phyloP scores from a whole-genome alignment of 2,329 filamentous ascomycete species.

The Alternaria triticimaculans region DNA sequence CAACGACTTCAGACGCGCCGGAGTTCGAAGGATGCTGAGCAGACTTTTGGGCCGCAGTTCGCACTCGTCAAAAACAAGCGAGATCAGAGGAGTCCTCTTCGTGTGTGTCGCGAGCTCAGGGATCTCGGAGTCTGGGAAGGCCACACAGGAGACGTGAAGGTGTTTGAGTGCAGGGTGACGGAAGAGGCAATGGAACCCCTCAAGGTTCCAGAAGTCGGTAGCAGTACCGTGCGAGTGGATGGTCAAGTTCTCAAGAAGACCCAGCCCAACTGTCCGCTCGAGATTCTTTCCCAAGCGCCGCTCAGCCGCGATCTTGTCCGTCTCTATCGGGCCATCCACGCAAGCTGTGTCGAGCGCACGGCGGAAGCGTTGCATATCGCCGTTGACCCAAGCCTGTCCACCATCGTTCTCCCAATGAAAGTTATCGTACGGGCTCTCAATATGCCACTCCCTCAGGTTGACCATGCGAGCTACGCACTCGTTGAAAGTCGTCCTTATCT shows the following conservation, averaged over 20 bases:
- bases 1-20: slow-evolving; percentile 38
- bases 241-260: slow-evolving; percentile 37
- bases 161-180: slow-evolving; percentile 42
- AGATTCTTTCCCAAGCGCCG: slow-evolving; percentile 15
- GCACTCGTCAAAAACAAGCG: slow-evolving; percentile 47
- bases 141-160: slow-evolving; percentile 43
- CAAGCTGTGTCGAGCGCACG: slow-evolving; percentile 35
- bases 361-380: slow-evolving; percentile 44
- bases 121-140: slow-evolving; percentile 24
- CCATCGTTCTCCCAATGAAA: slow-evolving; percentile 37
- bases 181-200: slow-evolving; percentile 43
- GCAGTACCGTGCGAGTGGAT: slow-evolving; percentile 44
- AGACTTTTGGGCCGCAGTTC: slow-evolving; percentile 34
- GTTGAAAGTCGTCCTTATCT: slow-evolving; percentile 37
- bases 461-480: slow-evolving; percentile 38
- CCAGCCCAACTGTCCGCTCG: slow-evolving; percentile 31
- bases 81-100: slow-evolving; percentile 36
- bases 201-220: slow-evolving; percentile 43
- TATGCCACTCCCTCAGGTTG: slow-evolving; percentile 38
- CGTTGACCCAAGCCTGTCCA: slow-evolving; percentile 39
- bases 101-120: slow-evolving; percentile 26
- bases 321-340: slow-evolving; percentile 21
- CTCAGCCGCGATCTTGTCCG: slow-evolving; percentile 19
- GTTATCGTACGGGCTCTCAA: slow-evolving; percentile 48
- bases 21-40: slow-evolving; percentile 34